A percentile compares a stretch with the other conserved stretches of the same genome.
phyloP scores from a whole-genome alignment of 2,329 filamentous ascomycete species.

The Seiridium cupressi region DNA sequence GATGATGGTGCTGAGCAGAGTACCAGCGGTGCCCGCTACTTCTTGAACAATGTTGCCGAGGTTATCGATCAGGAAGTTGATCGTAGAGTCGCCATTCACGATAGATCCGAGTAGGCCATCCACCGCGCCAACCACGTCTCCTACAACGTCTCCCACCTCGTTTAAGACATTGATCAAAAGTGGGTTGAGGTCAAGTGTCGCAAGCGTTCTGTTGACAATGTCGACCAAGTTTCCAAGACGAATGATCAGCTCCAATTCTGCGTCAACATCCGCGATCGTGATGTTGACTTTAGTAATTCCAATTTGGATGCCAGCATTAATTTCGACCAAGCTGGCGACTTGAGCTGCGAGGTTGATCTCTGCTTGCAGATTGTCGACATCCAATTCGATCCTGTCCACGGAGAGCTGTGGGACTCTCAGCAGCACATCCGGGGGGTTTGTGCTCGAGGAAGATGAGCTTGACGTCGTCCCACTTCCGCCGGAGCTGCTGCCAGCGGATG shows the following conservation, averaged over 20 bases:
- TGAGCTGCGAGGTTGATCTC: constrained; percentile 60
- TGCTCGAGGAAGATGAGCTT: constrained; percentile 25
- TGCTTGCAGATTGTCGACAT: constrained; percentile 56
- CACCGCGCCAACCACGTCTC: constrained; percentile 53
- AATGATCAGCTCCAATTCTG: constrained; percentile 57
- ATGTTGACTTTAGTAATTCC: constrained; percentile 53
- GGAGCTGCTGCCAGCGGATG: constrained; percentile 15
- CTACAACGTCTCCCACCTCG: constrained; percentile 50
- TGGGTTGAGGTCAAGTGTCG: constrained; percentile 59
- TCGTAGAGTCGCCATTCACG: constrained; percentile 50
- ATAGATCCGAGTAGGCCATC: constrained; percentile 59
- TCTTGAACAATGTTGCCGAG: constrained; percentile 63
- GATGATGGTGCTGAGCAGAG: constrained; percentile 49
- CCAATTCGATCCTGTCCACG: constrained; percentile 58
- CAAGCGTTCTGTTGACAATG: constrained; percentile 60
- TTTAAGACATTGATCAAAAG: constrained; percentile 56
- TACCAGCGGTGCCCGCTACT: constrained; percentile 44
- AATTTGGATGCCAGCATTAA: constrained; percentile 54
- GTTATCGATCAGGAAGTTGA: constrained; percentile 59
- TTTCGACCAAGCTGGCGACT: constrained; percentile 54
- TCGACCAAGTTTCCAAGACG: constrained; percentile 58
- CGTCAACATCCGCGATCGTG: constrained; percentile 59
- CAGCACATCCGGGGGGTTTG: constrained; percentile 52
- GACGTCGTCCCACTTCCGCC: constrained; percentile 18
- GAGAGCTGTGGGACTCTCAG: constrained; percentile 57